These are phyloP conservation scores for Botryotinia globosa DNA, from an alignment of 2,329 filamentous ascomycete species.

Conservation along the genomic window DNA sequence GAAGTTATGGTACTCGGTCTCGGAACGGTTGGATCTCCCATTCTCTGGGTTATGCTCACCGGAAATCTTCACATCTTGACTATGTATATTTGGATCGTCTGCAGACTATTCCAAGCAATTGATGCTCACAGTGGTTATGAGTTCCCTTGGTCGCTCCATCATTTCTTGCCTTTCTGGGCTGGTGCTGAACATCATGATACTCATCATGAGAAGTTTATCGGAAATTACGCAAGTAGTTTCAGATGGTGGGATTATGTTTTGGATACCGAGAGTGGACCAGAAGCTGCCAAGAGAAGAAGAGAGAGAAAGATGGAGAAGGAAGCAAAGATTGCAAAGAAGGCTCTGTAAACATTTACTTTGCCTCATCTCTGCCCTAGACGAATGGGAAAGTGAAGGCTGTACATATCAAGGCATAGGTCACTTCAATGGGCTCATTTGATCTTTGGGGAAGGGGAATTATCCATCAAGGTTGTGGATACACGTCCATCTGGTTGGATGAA, in stretches of 20 bases:
- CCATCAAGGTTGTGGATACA: not conserved
- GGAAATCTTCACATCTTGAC: slow-evolving; percentile 90
- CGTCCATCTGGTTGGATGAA: not conserved
- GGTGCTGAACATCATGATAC: slow-evolving; percentile 95
- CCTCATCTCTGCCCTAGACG: not conserved
- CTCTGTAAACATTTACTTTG: slow-evolving; percentile 27
- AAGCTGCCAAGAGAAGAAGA: slow-evolving; percentile 78
- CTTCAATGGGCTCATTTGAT: not conserved
- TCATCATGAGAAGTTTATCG: slow-evolving; percentile 98
- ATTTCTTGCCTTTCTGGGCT: slow-evolving; percentile 97
- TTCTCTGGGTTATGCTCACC: slow-evolving; percentile 79
- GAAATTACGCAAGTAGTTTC: slow-evolving; percentile 97
- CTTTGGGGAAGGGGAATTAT: not conserved
- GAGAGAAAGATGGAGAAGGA: slow-evolving; percentile 68
- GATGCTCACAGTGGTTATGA: slow-evolving; percentile 98
- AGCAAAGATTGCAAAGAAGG: slow-evolving; percentile 60
- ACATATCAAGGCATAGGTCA: not conserved
- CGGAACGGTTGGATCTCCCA: slow-evolving; percentile 77
- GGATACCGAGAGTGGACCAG: slow-evolving; percentile 89
- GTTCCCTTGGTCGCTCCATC: slow-evolving; percentile 94
- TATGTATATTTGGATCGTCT: slow-evolving; percentile 95
- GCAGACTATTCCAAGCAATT: slow-evolving; percentile 94
- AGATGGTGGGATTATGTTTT: slow-evolving; percentile 97
- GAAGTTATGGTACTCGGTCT: slow-evolving; percentile 93
- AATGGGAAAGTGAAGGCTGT: not conserved